Percentiles rank a stretch among this genome's conserved stretches.
phyloP scores from a whole-genome alignment of 2,329 filamentous ascomycete genomes.

The Cadophora luteo-olivacea region DNA sequence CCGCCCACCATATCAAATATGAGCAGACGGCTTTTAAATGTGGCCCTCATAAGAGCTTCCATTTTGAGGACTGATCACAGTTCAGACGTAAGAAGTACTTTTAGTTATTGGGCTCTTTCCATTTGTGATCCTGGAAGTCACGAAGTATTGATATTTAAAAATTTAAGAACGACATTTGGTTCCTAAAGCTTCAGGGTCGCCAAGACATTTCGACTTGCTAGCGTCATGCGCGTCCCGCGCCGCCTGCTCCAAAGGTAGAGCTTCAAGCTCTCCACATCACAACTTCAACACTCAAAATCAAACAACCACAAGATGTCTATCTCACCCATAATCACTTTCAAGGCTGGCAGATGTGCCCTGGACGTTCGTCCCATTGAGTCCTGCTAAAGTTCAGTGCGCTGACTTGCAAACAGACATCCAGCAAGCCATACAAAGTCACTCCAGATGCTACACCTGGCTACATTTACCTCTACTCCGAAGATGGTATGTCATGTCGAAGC shows the following conservation, averaged over 20 bases:
- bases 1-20: too few species aligned
- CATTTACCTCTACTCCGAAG: slow-evolving; percentile 90
- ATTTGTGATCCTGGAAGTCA: too few species aligned
- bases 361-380: slow-evolving; percentile 64
- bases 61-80: too few species aligned
- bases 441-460: slow-evolving; percentile 79
- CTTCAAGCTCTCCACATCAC: slow-evolving; percentile 26
- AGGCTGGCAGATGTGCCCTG: slow-evolving; percentile 87
- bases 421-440: slow-evolving; percentile 73
- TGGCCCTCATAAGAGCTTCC: too few species aligned
- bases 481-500: slow-evolving; percentile 62
- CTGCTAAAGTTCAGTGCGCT: background rate
- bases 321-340: slow-evolving; percentile 90
- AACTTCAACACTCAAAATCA: slow-evolving; percentile 15
- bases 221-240: slow-evolving; percentile 8
- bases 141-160: too few species aligned
- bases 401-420: slow-evolving; percentile 52
- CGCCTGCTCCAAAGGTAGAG: slow-evolving; percentile 20
- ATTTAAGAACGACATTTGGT: background rate
- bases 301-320: slow-evolving; percentile 70
- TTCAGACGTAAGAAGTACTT: too few species aligned
- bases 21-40: too few species aligned
- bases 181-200: background rate
- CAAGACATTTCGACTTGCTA: background rate
- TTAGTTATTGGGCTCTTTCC: too few species aligned